Evolutionary conservation across 2,329 filamentous ascomycete species (phyloP).

Genomic region (Fusarium illudens): DNA sequence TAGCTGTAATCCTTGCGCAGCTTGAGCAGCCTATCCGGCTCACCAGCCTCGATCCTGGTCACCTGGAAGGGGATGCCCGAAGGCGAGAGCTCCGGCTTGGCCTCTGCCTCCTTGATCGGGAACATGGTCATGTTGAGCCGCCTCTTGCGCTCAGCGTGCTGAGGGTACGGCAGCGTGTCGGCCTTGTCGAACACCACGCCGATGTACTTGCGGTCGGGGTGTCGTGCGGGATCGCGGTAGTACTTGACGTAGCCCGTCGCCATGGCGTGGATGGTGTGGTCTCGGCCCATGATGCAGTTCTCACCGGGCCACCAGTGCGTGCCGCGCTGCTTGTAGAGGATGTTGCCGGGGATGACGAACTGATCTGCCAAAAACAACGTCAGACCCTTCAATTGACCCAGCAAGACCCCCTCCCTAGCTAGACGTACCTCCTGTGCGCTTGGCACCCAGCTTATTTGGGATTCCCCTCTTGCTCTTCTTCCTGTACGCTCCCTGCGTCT

Average conservation of each 20-base stretch:
- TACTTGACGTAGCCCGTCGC: constrained; percentile 93
- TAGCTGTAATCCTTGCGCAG: constrained; percentile 66
- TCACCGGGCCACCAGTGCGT: constrained; percentile 95
- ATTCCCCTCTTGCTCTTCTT: constrained; percentile 66
- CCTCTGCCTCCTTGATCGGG: constrained; percentile 52
- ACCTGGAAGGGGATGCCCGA: constrained; percentile 61
- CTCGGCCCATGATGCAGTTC: constrained; percentile 92
- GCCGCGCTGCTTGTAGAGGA: constrained; percentile 96
- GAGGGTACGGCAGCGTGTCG: constrained; percentile 80
- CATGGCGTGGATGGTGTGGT: constrained; percentile 93
- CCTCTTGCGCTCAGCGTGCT: constrained; percentile 76
- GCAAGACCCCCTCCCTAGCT: neutral
- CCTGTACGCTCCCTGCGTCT: constrained; percentile 75
- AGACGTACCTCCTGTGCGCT: constrained; percentile 84
- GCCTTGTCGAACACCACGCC: constrained; percentile 87
- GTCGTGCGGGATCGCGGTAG: constrained; percentile 85
- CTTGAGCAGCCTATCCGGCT: constrained; percentile 58
- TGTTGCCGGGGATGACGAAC: constrained; percentile 94
- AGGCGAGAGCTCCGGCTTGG: constrained; percentile 54
- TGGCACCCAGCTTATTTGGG: constrained; percentile 89
- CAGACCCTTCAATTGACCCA: constrained; percentile 15
- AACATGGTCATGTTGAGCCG: constrained; percentile 75
- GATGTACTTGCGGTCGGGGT: constrained; percentile 93
- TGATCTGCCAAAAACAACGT: constrained; percentile 66
- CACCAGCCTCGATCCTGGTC: constrained; percentile 51